Conservation (phyloP, 495 filamentous ascomycete species). For the Polyplosphaeria fusca region DNA sequence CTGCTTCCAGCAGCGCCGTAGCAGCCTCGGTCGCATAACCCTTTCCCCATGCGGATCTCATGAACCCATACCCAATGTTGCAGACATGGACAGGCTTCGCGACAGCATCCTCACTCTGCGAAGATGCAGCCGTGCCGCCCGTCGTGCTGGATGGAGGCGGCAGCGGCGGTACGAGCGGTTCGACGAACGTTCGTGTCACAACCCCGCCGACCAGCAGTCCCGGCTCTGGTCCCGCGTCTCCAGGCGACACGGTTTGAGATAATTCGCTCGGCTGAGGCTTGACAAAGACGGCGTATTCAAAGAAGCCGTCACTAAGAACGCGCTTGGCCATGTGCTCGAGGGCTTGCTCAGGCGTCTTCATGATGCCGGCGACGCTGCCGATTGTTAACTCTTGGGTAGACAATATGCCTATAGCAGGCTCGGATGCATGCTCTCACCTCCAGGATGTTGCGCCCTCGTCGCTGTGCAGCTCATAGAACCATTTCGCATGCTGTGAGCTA, state of each 20-base stretch:
- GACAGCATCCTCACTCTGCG: not conserved
- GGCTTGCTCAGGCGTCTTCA: not conserved
- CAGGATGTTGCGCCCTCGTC: not conserved
- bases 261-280: not conserved
- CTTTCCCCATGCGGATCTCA: constrained; percentile 6
- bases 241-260: not conserved
- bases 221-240: not conserved
- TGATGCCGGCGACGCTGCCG: constrained; percentile 2
- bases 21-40: constrained; percentile 18
- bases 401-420: not conserved
- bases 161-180: not conserved
- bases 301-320: not conserved
- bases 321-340: not conserved
- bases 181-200: not conserved
- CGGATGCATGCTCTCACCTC: not conserved
- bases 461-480: constrained; percentile 7
- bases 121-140: not conserved
- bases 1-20: not conserved
- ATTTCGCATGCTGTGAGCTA: constrained; percentile 9
- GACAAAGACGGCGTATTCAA: constrained; percentile 4
- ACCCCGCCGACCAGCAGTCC: not conserved
- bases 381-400: not conserved
- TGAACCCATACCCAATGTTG: constrained; percentile 7
- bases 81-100: not conserved
- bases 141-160: not conserved